phyloP scores from a whole-genome alignment of 2,329 filamentous ascomycete genomes.

The Orbilia javanica region DNA sequence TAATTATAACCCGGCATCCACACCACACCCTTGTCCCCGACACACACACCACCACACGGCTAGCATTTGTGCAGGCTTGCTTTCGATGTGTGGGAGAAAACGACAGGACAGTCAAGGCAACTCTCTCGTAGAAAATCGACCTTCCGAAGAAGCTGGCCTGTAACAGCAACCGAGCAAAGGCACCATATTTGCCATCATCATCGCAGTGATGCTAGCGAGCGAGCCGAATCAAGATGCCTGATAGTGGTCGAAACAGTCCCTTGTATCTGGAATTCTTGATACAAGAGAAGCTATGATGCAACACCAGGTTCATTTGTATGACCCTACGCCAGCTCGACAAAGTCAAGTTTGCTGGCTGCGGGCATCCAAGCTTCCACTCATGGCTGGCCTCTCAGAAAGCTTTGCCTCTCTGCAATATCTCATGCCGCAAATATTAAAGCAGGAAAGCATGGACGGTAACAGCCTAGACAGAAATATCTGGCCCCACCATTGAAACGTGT shows the following conservation, averaged over 20 bases:
- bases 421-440: slow-evolving; percentile 1
- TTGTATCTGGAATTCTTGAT: slow-evolving; percentile 25
- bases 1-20: slow-evolving; percentile 29
- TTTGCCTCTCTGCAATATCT: slow-evolving; percentile 13
- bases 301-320: slow-evolving; percentile 42
- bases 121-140: slow-evolving; percentile 12
- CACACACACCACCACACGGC: slow-evolving; percentile 12
- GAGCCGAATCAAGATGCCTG: slow-evolving; percentile 10
- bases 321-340: slow-evolving; percentile 26
- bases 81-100: not conserved
- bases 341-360: slow-evolving; percentile 4
- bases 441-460: slow-evolving; percentile 53
- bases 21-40: slow-evolving; percentile 1
- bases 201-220: slow-evolving; percentile 1
- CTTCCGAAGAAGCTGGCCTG: slow-evolving; percentile 21
- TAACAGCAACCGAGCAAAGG: not conserved
- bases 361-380: slow-evolving; percentile 2
- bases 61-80: not conserved
- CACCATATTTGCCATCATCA: slow-evolving; percentile 23
- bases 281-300: slow-evolving; percentile 45
- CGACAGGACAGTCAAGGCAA: slow-evolving; percentile 5
- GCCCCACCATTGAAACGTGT: slow-evolving; percentile 40
- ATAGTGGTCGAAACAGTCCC: slow-evolving; percentile 15
- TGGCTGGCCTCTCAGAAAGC: not conserved
- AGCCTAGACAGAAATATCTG: slow-evolving; percentile 40